Evolutionary conservation across 495 filamentous ascomycete species (phyloP).

Genomic region (Penicillium egyptiacum): DNA sequence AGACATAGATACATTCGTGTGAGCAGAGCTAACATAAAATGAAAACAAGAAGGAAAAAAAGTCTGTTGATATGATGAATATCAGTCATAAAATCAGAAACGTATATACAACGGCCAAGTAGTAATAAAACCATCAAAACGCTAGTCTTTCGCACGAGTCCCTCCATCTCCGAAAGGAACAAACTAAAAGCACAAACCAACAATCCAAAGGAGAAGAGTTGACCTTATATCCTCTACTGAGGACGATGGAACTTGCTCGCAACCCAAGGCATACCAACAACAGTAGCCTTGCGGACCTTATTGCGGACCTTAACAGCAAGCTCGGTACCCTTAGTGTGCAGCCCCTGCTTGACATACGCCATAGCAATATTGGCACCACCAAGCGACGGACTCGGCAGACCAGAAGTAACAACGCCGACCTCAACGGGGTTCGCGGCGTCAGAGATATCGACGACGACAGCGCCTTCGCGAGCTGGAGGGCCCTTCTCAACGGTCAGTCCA

Average conservation of each 20-base stretch:
- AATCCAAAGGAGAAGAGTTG: background rate
- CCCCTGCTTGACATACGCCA: constrained; percentile 87
- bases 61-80: constrained; percentile 8
- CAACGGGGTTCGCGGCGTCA: constrained; percentile 47
- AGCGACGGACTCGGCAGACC: constrained; percentile 86
- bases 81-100: constrained; percentile 2
- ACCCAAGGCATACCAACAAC: constrained; percentile 96
- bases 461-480: constrained; percentile 87
- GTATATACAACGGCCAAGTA: constrained; percentile 9
- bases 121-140: constrained; percentile 5
- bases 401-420: constrained; percentile 73
- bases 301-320: constrained; percentile 75
- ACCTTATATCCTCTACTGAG: constrained; percentile 15
- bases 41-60: background rate
- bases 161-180: background rate
- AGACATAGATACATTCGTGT: background rate
- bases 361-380: constrained; percentile 84
- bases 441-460: constrained; percentile 69
- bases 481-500: constrained; percentile 76
- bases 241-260: constrained; percentile 69
- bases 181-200: background rate
- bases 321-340: constrained; percentile 85
- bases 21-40: background rate
- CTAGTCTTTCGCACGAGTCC: constrained; percentile 8
- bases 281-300: constrained; percentile 73